These are phyloP conservation scores for Grifola frondosa DNA, from an alignment of 1,284 basidiomycete genomes.

Conservation along the genomic window DNA sequence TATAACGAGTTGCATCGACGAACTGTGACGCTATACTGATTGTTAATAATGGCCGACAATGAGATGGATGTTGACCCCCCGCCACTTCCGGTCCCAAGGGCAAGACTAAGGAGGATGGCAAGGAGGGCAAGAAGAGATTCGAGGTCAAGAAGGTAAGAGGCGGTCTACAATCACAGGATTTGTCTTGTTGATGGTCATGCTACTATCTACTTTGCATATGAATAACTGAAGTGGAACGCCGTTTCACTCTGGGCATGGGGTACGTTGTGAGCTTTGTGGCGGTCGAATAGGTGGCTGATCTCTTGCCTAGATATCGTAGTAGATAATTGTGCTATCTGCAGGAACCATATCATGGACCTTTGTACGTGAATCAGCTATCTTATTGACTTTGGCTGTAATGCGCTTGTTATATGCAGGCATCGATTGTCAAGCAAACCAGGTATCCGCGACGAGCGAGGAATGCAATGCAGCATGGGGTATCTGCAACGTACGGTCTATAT, in stretches of 20 bases:
- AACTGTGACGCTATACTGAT: no score
- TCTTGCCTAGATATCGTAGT: slow-evolving; percentile 80
- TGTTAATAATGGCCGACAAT: slow-evolving; percentile 66
- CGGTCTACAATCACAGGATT: slow-evolving; percentile 2
- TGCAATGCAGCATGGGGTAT: slow-evolving; percentile 99
- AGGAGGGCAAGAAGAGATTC: slow-evolving; percentile 76
- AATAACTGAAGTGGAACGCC: slow-evolving; percentile 97
- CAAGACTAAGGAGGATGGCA: slow-evolving; percentile 50
- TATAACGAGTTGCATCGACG: no score
- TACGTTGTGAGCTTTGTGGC: slow-evolving; percentile 38
- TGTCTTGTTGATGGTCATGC: slow-evolving; percentile 6
- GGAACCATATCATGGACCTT: slow-evolving; percentile 98
- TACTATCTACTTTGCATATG: neutral
- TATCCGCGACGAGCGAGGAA: slow-evolving; percentile 93
- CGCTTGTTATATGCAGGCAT: slow-evolving; percentile 65
- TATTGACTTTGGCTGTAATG: neutral
- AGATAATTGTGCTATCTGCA: slow-evolving; percentile 95
- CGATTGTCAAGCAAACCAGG: slow-evolving; percentile 99
- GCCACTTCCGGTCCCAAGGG: slow-evolving; percentile 43
- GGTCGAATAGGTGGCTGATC: slow-evolving; percentile 7
- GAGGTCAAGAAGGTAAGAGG: slow-evolving; percentile 96
- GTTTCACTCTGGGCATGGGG: slow-evolving; percentile 97
- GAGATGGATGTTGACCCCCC: slow-evolving; percentile 77
- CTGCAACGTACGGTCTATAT: slow-evolving; percentile 78
- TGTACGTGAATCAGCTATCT: slow-evolving; percentile 53